Evolutionary conservation across 345 rosid genomes (phyloP), one percentile per base, ranked within the genome.

Genomic region (Erucastrum elatum): DNA sequence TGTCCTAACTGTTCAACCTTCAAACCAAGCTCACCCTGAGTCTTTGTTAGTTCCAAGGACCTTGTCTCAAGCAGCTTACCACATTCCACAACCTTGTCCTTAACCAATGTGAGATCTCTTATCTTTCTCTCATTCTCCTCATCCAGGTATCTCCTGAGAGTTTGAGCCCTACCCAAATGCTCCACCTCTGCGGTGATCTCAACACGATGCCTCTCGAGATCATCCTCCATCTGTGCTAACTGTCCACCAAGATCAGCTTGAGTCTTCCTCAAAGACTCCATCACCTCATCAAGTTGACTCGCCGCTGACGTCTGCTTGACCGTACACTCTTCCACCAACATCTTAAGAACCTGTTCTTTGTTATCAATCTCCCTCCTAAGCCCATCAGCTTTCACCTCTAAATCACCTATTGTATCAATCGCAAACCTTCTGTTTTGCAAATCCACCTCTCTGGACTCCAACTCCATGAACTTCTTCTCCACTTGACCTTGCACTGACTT

Each of bases 11-110:
- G 51, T 55, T 64, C 34, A 51, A 5, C 35, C 7, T 71, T 77
- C 46, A 56, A 39, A 4, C 44, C 77, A 55, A 78, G 60, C 46
- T 77, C 81, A 26, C 25, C 60, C 26, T 29, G 76, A 77, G 49
- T 71, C 71, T 64, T 64, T 31, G 10, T 21, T 21, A 74, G 30
- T 35, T 66, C 30, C 5, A 53, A 35, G 11, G 56, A 75, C 35
- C 37, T 51, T 34, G 66, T 37, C 72, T 75, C 21, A 37, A 75
- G 33, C 29, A 55, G 29, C 68, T 60, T 61, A n/a, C 55, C 69
- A 77, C 75, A 69, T 15, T 70, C 69, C 29, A 3, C 56, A 31
- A 10, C 1, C 4, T 35, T 62, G 3, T 49, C 64, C 15, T 21
- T 9, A 30, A 70, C 6, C 70, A 53, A 53, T 15, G 56, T 33